Conservation (phyloP, 805 yeast genomes). For the Hanseniaspora guilliermondii region DNA sequence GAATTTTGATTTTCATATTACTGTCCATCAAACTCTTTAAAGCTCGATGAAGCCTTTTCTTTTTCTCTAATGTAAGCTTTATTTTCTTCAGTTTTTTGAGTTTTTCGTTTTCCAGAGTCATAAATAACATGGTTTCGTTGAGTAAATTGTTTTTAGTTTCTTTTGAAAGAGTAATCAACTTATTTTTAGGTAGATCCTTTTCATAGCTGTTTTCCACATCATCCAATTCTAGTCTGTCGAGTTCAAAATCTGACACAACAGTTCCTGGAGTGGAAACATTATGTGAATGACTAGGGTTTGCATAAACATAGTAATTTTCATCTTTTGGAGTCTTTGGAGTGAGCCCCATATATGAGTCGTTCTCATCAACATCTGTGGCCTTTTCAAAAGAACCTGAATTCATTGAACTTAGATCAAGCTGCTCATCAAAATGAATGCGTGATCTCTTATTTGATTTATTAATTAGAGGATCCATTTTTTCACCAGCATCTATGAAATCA, state of each 20-base stretch:
- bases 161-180: neutral
- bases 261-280: constrained; percentile 3
- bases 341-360: neutral
- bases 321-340: constrained; percentile 36
- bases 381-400: neutral
- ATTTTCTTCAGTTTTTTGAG: neutral
- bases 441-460: neutral
- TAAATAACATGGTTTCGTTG: neutral
- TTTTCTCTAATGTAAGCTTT: neutral
- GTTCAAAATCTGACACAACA: constrained; percentile 12
- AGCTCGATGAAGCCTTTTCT: neutral
- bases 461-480: constrained; percentile 1
- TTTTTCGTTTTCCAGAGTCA: constrained; percentile 6
- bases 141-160: neutral
- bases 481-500: neutral
- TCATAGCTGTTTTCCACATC: constrained; percentile 15
- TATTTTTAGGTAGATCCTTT: constrained; percentile 12
- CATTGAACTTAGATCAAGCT: neutral
- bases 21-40: neutral
- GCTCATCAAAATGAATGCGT: neutral
- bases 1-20: neutral
- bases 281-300: neutral
- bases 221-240: constrained; percentile 16
- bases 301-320: constrained; percentile 23
- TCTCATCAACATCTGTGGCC: neutral